Base-by-base conservation (phyloP, 148 eudicot species). In the Silene uniflora region DNA sequence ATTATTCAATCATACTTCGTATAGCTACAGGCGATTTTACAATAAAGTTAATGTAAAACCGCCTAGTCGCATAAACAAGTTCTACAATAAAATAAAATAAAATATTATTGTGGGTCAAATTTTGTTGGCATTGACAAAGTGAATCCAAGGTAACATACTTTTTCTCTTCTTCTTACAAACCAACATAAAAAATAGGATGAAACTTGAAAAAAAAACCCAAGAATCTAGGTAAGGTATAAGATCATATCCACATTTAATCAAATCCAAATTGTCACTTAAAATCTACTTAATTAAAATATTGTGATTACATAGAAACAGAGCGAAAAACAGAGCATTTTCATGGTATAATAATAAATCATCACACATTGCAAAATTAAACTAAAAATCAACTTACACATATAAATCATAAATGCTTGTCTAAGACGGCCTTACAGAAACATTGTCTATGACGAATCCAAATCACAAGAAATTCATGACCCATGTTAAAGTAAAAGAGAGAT, bases 181-280 rank as follows among this genome's bases (percentile, higher is more conserved):
- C 56, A 52, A 52, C 5, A 52, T 52, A 13, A 16, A 12, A 17
- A 42, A 63, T 21, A 54, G 60, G 52, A 44, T 58, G 63, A 59
- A 58, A 72, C 76, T 58, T 67, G 60, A 27, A 22, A 67, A 35
- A 35, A 3, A 76, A 80, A 75, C 67, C 80, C 80, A 67, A 8
- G 54, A 59, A 35, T 67, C 61, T 54, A 56, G 73, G 75, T 55
- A 81, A 77, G 72, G 77, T 81, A 73, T 81, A 74, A 35, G 58
- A 73, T 77, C 80, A 81, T 52, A 52, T 6, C 16, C 22, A 35
- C 46, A 77, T 27, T 27, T 39, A 71, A 60, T 21, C 24, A 6
- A 22, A 35, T 23, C 17, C 22, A 18, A 70, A 22, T 64, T 55
- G 2, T 61, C 22, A 71, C 72, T 54, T 54, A 18, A 3, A 32